Conservation (phyloP, 2,329 filamentous ascomycete genomes). For the Phoma sp. region DNA sequence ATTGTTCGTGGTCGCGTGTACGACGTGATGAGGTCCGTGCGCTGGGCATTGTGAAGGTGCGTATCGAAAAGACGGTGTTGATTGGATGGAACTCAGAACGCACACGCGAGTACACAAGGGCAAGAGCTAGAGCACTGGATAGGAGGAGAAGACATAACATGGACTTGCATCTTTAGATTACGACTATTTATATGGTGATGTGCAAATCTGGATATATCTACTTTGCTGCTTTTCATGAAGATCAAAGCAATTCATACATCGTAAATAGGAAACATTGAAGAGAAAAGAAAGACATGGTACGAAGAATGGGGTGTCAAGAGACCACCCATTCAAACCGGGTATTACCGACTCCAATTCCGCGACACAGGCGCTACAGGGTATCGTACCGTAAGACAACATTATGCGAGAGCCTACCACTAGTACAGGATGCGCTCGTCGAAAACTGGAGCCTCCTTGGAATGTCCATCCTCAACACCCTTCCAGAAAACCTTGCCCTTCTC, state of each 20-base stretch:
- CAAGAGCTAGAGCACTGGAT: too few species aligned
- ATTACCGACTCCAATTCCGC: neutral
- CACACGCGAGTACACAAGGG: too few species aligned
- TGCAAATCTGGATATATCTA: constrained; percentile 18
- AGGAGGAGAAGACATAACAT: neutral
- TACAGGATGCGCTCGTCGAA: constrained; percentile 48
- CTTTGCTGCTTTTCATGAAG: constrained; percentile 7
- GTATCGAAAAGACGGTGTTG: neutral
- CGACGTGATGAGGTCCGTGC: neutral
- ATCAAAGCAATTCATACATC: constrained; percentile 3
- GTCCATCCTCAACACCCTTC: constrained; percentile 46
- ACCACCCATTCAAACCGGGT: too few species aligned
- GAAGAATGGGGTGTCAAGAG: neutral
- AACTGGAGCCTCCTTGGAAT: constrained; percentile 52
- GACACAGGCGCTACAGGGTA: neutral
- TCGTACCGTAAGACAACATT: neutral
- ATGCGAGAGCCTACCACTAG: constrained; percentile 22
- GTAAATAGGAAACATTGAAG: constrained; percentile 6
- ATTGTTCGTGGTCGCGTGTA: neutral
- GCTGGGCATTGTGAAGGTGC: neutral
- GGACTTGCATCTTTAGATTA: constrained; percentile 11
- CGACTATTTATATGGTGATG: constrained; percentile 8
- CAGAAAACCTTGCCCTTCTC: constrained; percentile 54
- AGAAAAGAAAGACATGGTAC: constrained; percentile 8
- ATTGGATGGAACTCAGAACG: neutral